Evolutionary conservation across 495 filamentous ascomycete genomes (phyloP).

Genomic region (Aspergillus saccharolyticus): DNA sequence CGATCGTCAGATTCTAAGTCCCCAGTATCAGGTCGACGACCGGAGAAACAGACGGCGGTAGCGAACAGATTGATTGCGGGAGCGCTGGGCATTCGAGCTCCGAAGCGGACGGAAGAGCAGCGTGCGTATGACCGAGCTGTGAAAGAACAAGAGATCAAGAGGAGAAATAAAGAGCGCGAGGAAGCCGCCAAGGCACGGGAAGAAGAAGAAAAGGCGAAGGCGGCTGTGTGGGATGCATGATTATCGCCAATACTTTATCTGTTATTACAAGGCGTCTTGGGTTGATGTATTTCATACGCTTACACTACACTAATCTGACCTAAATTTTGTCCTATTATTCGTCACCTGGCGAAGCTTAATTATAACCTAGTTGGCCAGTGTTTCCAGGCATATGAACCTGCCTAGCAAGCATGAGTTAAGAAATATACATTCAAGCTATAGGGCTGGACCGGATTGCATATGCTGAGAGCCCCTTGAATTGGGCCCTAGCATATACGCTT

Average conservation of each 20-base stretch:
- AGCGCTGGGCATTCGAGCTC: constrained; percentile 76
- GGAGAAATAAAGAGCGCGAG: constrained; percentile 67
- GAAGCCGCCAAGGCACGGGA: constrained; percentile 56
- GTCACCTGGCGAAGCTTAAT: too few relatives aligned
- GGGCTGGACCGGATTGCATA: too few relatives aligned
- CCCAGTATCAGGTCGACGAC: constrained; percentile 40
- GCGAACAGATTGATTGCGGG: constrained; percentile 86
- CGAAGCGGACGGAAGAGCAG: constrained; percentile 82
- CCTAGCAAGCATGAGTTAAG: too few relatives aligned
- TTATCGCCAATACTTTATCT: not conserved
- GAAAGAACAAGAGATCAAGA: constrained; percentile 79
- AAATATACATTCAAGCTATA: too few relatives aligned
- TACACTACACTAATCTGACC: not conserved
- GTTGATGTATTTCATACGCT: not conserved
- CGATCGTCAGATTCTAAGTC: constrained; percentile 7
- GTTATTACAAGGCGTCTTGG: not conserved
- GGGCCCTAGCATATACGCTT: too few relatives aligned
- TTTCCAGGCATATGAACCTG: too few relatives aligned
- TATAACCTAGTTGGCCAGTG: too few relatives aligned
- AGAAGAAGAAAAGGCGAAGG: constrained; percentile 66
- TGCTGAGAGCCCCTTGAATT: too few relatives aligned
- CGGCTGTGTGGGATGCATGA: constrained; percentile 80
- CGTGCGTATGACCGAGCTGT: constrained; percentile 77
- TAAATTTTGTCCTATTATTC: not conserved
- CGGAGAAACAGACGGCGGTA: constrained; percentile 89